Conservation (phyloP, 2,329 filamentous ascomycete genomes). For the Chaetomium globosum region DNA sequence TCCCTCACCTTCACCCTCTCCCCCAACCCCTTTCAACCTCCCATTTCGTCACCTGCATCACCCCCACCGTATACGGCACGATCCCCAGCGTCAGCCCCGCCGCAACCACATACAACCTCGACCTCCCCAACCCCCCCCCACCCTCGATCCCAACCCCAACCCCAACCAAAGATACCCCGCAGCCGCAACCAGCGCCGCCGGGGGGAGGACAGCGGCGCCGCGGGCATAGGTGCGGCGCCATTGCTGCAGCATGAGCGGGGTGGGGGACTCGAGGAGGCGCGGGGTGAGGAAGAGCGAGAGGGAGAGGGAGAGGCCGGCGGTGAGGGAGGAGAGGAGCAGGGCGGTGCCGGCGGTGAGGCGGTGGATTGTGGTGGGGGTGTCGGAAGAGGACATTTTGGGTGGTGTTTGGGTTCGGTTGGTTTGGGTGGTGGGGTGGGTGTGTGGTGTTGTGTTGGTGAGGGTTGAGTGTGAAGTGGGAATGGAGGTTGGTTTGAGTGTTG, state of each 20-base stretch:
- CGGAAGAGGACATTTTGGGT: constrained; percentile 18
- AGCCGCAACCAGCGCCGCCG: constrained; percentile 46
- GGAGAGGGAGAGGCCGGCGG: constrained; percentile 45
- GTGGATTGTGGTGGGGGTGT: constrained; percentile 5
- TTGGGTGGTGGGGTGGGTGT: not conserved
- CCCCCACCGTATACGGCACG: constrained; percentile 55
- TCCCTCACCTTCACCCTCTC: constrained; percentile 39
- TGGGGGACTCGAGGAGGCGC: constrained; percentile 57
- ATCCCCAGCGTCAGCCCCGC: constrained; percentile 50
- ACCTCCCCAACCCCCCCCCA: not conserved
- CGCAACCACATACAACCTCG: constrained; percentile 42
- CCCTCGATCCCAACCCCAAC: constrained; percentile 34
- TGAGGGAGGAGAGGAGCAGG: constrained; percentile 53
- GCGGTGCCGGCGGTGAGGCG: constrained; percentile 48
- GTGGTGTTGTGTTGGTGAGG: too few species aligned
- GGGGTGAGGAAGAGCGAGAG: constrained; percentile 53
- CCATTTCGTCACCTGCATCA: constrained; percentile 55
- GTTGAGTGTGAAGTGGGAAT: too few species aligned
- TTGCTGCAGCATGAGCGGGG: constrained; percentile 57
- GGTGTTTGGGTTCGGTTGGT: not conserved
- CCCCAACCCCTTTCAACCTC: constrained; percentile 51
- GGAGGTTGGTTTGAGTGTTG: too few species aligned
- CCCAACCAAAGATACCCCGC: constrained; percentile 52
- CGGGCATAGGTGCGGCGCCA: constrained; percentile 51
- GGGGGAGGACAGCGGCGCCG: constrained; percentile 47